Percentiles rank a stretch among this genome's conserved stretches.
Conservation (phyloP, 352 stramenopile species). For the Pythium aquatile region DNA sequence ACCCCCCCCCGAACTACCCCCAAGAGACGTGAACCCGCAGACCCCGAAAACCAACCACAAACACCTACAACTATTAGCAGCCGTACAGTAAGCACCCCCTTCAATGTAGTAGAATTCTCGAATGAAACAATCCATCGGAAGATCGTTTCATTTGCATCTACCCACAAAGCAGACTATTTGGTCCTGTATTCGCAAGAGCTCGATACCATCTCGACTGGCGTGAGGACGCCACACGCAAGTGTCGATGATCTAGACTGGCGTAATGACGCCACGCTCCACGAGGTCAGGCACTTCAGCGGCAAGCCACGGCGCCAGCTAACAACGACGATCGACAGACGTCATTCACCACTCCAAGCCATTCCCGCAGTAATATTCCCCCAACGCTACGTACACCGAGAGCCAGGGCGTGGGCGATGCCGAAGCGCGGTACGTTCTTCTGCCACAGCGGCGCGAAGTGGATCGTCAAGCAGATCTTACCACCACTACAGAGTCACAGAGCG, state of each 20-base stretch:
- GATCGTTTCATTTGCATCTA: constrained; percentile 10
- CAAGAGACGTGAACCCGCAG: background rate
- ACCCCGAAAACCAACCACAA: background rate
- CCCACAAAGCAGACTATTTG: background rate
- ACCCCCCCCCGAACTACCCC: background rate
- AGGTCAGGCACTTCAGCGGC: constrained; percentile 85
- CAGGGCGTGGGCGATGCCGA: constrained; percentile 83
- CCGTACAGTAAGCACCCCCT: background rate
- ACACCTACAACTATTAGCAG: constrained; percentile 3
- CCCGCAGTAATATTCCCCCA: too few species aligned
- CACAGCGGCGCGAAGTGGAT: constrained; percentile 89
- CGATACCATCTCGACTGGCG: constrained; percentile 41
- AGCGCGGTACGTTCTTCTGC: constrained; percentile 87
- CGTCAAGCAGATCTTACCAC: constrained; percentile 87
- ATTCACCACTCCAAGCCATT: too few species aligned
- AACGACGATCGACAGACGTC: too few species aligned
- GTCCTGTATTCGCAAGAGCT: background rate
- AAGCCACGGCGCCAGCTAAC: constrained; percentile 82
- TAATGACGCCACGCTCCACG: constrained; percentile 74
- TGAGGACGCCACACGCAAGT: constrained; percentile 52
- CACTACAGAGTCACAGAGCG: constrained; percentile 26
- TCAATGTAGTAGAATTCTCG: constrained; percentile 5
- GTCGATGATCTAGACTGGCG: constrained; percentile 42
- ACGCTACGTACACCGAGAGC: constrained; percentile 63
- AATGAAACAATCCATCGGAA: constrained; percentile 24